Evolutionary conservation across 805 yeast species (phyloP), one percentile per base, ranked within the genome.

Genomic region (Blastobotrys terrestris): DNA sequence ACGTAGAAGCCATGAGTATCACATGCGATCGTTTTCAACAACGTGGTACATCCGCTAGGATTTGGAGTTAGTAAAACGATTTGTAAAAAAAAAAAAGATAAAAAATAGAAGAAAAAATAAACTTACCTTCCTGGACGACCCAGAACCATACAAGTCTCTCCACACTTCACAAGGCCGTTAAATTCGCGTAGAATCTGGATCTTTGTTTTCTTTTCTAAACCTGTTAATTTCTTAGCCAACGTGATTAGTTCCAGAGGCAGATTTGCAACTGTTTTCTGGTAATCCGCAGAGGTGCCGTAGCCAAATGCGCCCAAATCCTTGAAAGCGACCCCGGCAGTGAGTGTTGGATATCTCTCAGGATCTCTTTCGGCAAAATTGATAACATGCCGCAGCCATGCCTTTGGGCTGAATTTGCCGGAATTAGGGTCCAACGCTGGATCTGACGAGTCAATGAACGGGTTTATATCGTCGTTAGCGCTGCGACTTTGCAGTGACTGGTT

Each of bases 121-220:
- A 48, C 42, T 31, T 47, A 47, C 50, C 50, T 47, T 39, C 92
- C 92, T 1, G 92, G 92, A 67, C 91, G 77, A 53, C 94, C 92
- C 46, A 85, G 71, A 8, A 85, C 91, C 51, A 85, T 86, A 3
- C 84, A 79, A 46, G 84, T 72, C 56, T 83, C 83, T 52, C 90
- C 89, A 1, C 89, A 85, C 51, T 70, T 71, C 41, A 79, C 63
- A 14, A 77, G 57, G 20, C 83, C 87, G 55, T 80, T 84, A 77
- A 71, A 57, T 73, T 79, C 58, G 68, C 77, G 59, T 69, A 79
- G 53, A 61, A 63, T 53, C 58, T 65, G 51, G 56, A 66, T 55
- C 54, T 61, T 55, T 58, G 77, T 69, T 1, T 67, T 22, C 72
- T 74, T 66, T 60, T 76, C 77, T 31, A 67, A 71, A 31, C 75